phyloP scores from a whole-genome alignment of 225 moss, liverwort and hornwort species.

The Ulota crispa region DNA sequence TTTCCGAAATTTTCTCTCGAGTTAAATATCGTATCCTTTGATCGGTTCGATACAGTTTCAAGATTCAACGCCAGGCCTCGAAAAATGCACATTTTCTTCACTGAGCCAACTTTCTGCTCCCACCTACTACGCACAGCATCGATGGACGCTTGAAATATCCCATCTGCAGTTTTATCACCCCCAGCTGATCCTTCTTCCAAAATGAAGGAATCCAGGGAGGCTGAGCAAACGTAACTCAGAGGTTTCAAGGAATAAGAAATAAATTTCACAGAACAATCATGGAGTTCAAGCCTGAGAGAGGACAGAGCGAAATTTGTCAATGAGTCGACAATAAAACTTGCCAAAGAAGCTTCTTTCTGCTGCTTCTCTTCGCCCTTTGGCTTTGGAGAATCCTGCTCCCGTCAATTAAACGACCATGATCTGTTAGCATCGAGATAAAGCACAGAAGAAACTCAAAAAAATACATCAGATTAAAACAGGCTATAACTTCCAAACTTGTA shows the following conservation, averaged over 20 bases:
- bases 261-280: slow-evolving; percentile 61
- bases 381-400: slow-evolving; percentile 54
- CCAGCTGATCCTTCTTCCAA: slow-evolving; percentile 66
- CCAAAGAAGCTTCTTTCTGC: slow-evolving; percentile 37
- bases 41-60: slow-evolving; percentile 34
- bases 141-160: slow-evolving; percentile 64
- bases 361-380: slow-evolving; percentile 50
- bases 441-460: slow-evolving; percentile 13
- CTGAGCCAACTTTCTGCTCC: slow-evolving; percentile 40
- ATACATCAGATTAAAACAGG: not conserved
- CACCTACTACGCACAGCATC: slow-evolving; percentile 57
- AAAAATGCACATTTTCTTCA: slow-evolving; percentile 58
- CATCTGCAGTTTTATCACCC: slow-evolving; percentile 55
- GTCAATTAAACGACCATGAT: slow-evolving; percentile 6
- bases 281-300: slow-evolving; percentile 74
- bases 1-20: slow-evolving; percentile 21
- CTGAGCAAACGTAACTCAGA: slow-evolving; percentile 51
- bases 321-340: slow-evolving; percentile 51
- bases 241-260: slow-evolving; percentile 55
- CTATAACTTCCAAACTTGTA: not conserved
- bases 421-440: slow-evolving; percentile 6
- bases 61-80: slow-evolving; percentile 59
- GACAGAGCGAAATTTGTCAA: slow-evolving; percentile 70
- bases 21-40: slow-evolving; percentile 20
- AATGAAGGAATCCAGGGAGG: slow-evolving; percentile 67